Base-by-base conservation (phyloP, 352 stramenopile genomes). In the Globisporangium uncinulatum region DNA sequence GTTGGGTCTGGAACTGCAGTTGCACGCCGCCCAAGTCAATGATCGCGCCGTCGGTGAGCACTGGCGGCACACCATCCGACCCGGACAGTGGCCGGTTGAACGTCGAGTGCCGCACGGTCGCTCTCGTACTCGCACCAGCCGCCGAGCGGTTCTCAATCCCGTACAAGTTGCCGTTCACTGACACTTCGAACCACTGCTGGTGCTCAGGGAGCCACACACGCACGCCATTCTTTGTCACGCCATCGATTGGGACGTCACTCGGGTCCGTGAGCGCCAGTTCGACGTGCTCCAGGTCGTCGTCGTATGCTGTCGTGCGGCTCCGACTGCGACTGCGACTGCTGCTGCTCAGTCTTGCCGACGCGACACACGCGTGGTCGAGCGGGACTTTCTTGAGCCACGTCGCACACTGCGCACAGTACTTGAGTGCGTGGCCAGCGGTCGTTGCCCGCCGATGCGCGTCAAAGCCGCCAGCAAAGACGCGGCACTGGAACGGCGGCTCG, bases 211-310 rank as follows among this genome's bases (percentile, higher is more conserved):
- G 64, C 78, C 78, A 92, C 34, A 92, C 66, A 1, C 83, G 74
- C 54, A 92, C 79, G 6, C 83, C 83, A 54, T 92, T 92, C 54
- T 89, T 89, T n/a, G 83, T 92, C 41, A 92, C 50, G 29, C 79
- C 83, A 48, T 92, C 83, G 19, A 92, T 54, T 1, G 74, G 76
- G 11, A 89, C 44, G 2, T 72, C 59, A 15, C 54, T 65, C 6
- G 74, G 36, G 52, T 83, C 71, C 0, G 53, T 52, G 20, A 86
- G 14, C 19, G 65, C 67, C 36, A 81, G 31, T 37, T 83, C 69
- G 13, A 77, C 60, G 54, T 91, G 73, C 11, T 84, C 63, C 15
- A 67, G 36, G 51, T 71, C 69, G 15, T 70, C 64, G 31, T 15
- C 17, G 24, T n/a, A 6, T 44, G 45, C 19, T 54, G 21, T 29